Evolutionary conservation across 2,329 filamentous ascomycete genomes (phyloP).

Genomic region (Ophiosphaerella korrae): DNA sequence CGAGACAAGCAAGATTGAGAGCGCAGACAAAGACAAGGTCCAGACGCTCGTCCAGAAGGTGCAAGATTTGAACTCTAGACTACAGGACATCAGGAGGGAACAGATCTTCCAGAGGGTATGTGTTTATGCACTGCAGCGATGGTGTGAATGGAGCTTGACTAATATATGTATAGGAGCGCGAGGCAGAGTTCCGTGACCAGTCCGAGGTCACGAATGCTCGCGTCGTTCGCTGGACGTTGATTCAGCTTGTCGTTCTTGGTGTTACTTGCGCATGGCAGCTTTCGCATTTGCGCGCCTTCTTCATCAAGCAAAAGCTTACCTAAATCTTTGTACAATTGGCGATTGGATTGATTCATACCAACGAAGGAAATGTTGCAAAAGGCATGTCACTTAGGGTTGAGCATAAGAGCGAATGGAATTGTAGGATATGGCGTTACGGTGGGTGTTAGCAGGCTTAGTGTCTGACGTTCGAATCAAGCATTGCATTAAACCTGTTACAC

Average conservation of each 20-base stretch:
- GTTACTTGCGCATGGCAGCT: conserved; percentile 96
- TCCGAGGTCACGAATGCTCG: conserved; percentile 90
- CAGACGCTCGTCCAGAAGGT: conserved; percentile 86
- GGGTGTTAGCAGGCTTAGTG: conserved; percentile 11
- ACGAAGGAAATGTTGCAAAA: conserved; percentile 15
- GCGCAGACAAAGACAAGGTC: conserved; percentile 90
- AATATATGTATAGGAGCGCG: conserved; percentile 72
- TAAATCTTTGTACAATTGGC: conserved; percentile 51
- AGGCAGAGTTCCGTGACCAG: conserved; percentile 97
- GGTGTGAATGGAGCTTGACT: conserved; percentile 8
- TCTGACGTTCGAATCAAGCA: conserved; percentile 1
- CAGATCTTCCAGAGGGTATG: conserved; percentile 92
- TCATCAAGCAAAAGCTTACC: conserved; percentile 99
- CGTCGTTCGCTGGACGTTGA: conserved; percentile 90
- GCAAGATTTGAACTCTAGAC: conserved; percentile 82
- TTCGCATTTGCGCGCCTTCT: conserved; percentile 93
- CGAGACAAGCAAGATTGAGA: conserved; percentile 91
- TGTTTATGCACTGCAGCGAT: conserved; percentile 1
- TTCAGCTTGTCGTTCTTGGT: conserved; percentile 83
- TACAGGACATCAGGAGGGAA: conserved; percentile 89
- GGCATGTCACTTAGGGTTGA: conserved; percentile 6
- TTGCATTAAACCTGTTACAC: too few relatives aligned
- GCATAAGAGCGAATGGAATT: conserved; percentile 18
- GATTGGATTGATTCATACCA: not conserved
- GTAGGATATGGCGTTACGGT: conserved; percentile 27